phyloP scores from a whole-genome alignment of 306 rosid genomes.

The Casuarina cunninghamiana region DNA sequence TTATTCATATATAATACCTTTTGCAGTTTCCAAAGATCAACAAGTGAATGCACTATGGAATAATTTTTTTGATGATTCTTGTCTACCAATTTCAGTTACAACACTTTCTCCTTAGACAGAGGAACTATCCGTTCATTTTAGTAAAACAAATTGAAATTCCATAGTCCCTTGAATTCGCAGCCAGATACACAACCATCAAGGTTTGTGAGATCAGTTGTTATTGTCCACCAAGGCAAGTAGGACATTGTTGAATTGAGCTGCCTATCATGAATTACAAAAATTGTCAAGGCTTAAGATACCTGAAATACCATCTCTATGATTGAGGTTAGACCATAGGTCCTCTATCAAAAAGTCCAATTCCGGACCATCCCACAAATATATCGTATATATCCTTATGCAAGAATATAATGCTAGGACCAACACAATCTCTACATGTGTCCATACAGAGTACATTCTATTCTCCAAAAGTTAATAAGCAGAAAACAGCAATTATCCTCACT shows the following conservation, averaged over 20 bases:
- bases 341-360: not conserved
- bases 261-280: not conserved
- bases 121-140: not conserved
- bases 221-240: not conserved
- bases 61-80: not conserved
- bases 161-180: not conserved
- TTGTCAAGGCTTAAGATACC: not conserved
- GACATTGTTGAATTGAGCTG: not conserved
- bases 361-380: not conserved
- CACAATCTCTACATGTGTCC: not conserved
- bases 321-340: not conserved
- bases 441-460: not conserved
- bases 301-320: not conserved
- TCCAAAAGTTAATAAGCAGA: not conserved
- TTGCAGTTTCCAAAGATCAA: conserved; percentile 4
- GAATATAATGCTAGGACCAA: not conserved
- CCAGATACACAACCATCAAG: conserved; percentile 4
- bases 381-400: no score
- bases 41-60: not conserved
- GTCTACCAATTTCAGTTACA: not conserved
- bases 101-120: not conserved
- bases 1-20: conserved; percentile 1
- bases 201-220: not conserved
- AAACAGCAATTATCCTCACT: not conserved
- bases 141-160: not conserved